Base-by-base conservation (phyloP, 78 protist species). In the Carpediemonas membranifera region DNA sequence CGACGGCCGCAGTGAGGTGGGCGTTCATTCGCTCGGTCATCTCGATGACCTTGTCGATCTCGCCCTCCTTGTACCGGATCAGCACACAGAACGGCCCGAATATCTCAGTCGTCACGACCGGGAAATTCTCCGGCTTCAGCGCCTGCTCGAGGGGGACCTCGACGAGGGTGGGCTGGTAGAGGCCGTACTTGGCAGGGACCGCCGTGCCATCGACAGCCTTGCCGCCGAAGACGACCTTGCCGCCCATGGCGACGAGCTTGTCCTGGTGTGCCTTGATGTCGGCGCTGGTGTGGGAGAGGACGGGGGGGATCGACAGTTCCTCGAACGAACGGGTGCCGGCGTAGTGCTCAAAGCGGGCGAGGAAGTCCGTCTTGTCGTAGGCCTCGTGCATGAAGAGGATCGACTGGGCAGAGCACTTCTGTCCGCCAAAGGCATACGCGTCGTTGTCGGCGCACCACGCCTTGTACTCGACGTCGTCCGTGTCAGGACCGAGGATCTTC, bases 351-450 rank as follows among this genome's bases (percentile, higher is more conserved):
- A 41, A 13, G 47, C 9, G 5, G 47, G 5, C 47, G 47, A 41
- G 5, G 47, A 41, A 13, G 47, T 9, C 47, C 21, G 47, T 9
- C 47, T 41, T 41, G 47, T 13, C 9, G 21, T 60, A 73, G 66
- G 54, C 54, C 61, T 61, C 52, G 65, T 73, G 78, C 35, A 37
- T 30, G 37, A 73, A 31, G n/a, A 73, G 65, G 27, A 73, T 73
- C 41, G 71, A 63, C 71, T 73, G 78, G 50, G 78, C 78, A 24
- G 66, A 55, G 65, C 78, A 73, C 78, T 73, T 73, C 50, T 73
- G 78, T 5, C 78, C 78, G 25, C 65, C 43, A 53, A 1, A 31
- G 33, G 78, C 78, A 65, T 73, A 63, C 35, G 78, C 78, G 59
- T 73, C 78, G 59, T 69, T 65, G 54, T 71, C 77, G 53, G 36